phyloP scores from a whole-genome alignment of 176 grass and related monocot genomes.

The Phoenix roebelenii region DNA sequence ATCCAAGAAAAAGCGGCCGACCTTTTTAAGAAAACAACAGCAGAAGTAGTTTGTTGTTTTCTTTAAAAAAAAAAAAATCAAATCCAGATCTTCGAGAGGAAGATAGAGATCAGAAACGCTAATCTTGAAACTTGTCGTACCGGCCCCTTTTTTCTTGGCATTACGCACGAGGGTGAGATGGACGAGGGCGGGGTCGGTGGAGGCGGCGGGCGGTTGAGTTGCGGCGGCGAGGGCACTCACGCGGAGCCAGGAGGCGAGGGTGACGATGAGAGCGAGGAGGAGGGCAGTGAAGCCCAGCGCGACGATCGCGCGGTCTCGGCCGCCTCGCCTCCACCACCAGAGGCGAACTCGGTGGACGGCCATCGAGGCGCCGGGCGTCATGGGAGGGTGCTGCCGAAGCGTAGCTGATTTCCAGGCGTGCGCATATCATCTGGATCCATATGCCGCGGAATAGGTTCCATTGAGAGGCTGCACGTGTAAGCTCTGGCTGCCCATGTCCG shows the following conservation, averaged over 20 bases:
- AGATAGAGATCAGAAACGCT: not conserved
- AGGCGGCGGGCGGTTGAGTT: constrained; percentile 4
- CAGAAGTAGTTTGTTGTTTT: no score
- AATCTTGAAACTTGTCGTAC: constrained; percentile 15
- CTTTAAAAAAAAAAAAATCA: not conserved
- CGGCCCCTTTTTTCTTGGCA: constrained; percentile 58
- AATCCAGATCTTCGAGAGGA: not conserved
- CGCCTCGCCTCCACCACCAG: constrained; percentile 47
- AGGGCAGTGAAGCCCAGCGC: not conserved
- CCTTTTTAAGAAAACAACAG: no score
- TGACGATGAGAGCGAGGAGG: constrained; percentile 13
- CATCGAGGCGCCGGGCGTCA: not conserved
- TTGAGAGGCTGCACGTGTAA: no score
- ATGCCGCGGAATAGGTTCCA: no score
- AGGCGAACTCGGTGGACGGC: constrained; percentile 37
- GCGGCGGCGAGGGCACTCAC: constrained; percentile 22
- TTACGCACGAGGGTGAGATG: constrained; percentile 48
- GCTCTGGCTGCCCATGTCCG: no score
- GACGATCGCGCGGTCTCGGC: constrained; percentile 22
- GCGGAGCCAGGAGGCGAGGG: constrained; percentile 24
- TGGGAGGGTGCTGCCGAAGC: no score
- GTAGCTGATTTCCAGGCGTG: no score
- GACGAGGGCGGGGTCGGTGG: constrained; percentile 35
- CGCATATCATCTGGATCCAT: no score
- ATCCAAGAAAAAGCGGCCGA: not conserved